phyloP scores from a whole-genome alignment of 2,329 filamentous ascomycete species.

The Epicoccum sorghinum region DNA sequence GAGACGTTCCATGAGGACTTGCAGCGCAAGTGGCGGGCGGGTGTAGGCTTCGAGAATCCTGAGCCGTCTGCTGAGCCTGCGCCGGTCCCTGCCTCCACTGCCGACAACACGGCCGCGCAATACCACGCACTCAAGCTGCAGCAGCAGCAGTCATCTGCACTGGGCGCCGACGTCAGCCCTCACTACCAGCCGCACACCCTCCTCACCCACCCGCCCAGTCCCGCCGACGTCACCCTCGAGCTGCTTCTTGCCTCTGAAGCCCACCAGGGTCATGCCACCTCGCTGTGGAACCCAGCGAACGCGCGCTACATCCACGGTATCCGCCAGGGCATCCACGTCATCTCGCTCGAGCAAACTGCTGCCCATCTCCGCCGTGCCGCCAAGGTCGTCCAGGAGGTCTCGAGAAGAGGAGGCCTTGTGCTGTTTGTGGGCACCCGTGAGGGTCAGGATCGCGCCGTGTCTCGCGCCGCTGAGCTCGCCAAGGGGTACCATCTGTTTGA shows the following conservation, averaged over 20 bases:
- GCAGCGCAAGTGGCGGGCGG: neutral
- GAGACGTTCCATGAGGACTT: neutral
- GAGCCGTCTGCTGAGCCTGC: neutral
- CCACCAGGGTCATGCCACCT: slow-evolving; percentile 82
- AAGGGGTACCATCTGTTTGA: slow-evolving; percentile 87
- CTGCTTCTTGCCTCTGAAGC: slow-evolving; percentile 65
- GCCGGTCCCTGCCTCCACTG: neutral
- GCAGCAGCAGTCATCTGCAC: slow-evolving; percentile 41
- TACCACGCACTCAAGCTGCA: slow-evolving; percentile 53
- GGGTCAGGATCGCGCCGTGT: slow-evolving; percentile 80
- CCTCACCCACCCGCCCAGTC: slow-evolving; percentile 73
- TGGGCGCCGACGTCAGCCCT: slow-evolving; percentile 51
- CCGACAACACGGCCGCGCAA: slow-evolving; percentile 46
- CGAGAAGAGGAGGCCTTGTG: slow-evolving; percentile 80
- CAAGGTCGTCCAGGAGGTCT: slow-evolving; percentile 88
- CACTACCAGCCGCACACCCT: slow-evolving; percentile 71
- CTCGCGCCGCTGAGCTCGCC: slow-evolving; percentile 78
- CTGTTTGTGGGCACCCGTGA: slow-evolving; percentile 88
- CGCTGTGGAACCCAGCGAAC: slow-evolving; percentile 93
- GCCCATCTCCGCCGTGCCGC: slow-evolving; percentile 90
- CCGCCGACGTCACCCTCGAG: slow-evolving; percentile 85
- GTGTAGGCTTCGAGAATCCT: slow-evolving; percentile 6
- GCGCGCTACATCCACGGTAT: slow-evolving; percentile 93
- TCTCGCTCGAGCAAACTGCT: slow-evolving; percentile 86
- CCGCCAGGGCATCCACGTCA: slow-evolving; percentile 87